Evolutionary conservation across 305 asterid species (phyloP).

Genomic region (Fraxinus ornus): DNA sequence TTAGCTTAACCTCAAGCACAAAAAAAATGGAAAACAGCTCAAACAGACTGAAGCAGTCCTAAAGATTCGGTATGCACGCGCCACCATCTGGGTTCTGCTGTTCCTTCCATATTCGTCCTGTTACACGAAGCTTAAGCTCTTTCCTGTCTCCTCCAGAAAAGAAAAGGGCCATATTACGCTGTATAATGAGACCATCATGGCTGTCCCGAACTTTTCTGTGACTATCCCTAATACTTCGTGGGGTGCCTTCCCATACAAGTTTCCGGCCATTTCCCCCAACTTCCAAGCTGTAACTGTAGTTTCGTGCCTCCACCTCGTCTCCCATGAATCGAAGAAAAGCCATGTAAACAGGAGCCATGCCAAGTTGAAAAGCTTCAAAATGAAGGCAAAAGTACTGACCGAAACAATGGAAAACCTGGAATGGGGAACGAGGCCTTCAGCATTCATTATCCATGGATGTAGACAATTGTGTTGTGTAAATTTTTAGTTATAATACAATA

Average conservation of each 20-base stretch:
- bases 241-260: conserved; percentile 86
- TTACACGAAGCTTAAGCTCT: conserved; percentile 78
- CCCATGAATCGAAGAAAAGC: conserved; percentile 94
- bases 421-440: too few species aligned
- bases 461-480: too few species aligned
- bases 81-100: conserved; percentile 69
- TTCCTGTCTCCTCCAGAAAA: conserved; percentile 83
- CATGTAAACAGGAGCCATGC: too few species aligned
- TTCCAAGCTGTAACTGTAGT: conserved; percentile 80
- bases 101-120: conserved; percentile 86
- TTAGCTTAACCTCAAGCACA: conserved; percentile 8
- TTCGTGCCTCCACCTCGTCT: conserved; percentile 68
- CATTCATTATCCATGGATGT: too few species aligned
- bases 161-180: conserved; percentile 80
- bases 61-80: conserved; percentile 70
- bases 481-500: too few species aligned
- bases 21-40: background rate
- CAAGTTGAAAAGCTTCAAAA: too few species aligned
- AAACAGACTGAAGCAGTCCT: conserved; percentile 15
- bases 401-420: too few species aligned
- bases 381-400: too few species aligned
- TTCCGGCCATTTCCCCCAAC: conserved; percentile 85
- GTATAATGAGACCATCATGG: conserved; percentile 79
- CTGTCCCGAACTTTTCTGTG: conserved; percentile 82
- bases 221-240: conserved; percentile 77